Evolutionary conservation across 352 stramenopile genomes (phyloP).

Genomic region (Globisporangium viniferum): DNA sequence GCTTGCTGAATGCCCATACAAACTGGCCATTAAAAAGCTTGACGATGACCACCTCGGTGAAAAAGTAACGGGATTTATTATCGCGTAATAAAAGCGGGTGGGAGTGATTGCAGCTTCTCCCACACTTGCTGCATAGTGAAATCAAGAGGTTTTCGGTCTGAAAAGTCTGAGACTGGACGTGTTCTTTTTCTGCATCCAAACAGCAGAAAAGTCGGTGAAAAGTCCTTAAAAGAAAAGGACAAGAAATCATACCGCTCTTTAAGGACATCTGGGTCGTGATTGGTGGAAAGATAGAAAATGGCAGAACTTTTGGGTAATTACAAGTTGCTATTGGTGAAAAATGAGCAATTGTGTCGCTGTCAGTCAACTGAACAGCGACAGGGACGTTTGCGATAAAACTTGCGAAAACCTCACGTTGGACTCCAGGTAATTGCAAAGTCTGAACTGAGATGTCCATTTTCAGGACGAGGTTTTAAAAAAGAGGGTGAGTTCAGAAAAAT

Average conservation of each 20-base stretch:
- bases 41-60: background rate
- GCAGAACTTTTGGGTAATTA: background rate
- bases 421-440: background rate
- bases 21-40: background rate
- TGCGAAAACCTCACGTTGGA: background rate
- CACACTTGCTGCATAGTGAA: background rate
- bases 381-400: background rate
- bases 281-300: background rate
- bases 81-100: no score
- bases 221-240: background rate
- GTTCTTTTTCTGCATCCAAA: background rate
- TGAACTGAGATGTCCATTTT: background rate
- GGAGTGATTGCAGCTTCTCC: background rate
- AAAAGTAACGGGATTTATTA: background rate
- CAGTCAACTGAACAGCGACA: background rate
- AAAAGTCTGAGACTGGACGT: background rate
- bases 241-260: constrained; percentile 1
- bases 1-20: background rate
- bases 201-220: background rate
- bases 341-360: background rate
- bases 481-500: background rate
- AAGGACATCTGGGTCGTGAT: background rate
- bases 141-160: background rate
- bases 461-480: background rate
- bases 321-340: background rate